Evolutionary conservation across 768 basidiomycete genomes (phyloP).

Genomic region (Tricholoma sp.): DNA sequence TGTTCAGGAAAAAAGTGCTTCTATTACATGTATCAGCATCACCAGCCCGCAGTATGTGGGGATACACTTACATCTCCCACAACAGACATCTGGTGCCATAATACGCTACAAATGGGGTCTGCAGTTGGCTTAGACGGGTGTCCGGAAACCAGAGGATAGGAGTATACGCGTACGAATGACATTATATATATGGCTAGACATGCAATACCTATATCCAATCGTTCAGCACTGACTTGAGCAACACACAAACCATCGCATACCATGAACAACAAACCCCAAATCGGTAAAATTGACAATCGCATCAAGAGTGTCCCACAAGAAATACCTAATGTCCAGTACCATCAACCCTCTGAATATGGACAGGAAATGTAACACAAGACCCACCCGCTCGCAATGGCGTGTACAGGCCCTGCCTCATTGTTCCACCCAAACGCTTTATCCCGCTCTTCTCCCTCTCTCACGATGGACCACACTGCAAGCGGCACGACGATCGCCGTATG

Average conservation of each 20-base stretch:
- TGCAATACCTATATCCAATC: constrained; percentile 38
- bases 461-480: constrained; percentile 50
- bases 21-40: constrained; percentile 23
- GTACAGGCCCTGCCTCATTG: constrained; percentile 45
- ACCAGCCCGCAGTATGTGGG: constrained; percentile 2
- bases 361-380: constrained; percentile 13
- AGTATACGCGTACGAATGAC: constrained; percentile 52
- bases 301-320: constrained; percentile 81
- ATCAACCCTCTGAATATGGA: background rate
- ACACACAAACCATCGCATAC: constrained; percentile 26
- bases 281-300: constrained; percentile 63
- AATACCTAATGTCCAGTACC: constrained; percentile 42
- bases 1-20: constrained; percentile 84
- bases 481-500: constrained; percentile 68
- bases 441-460: constrained; percentile 35
- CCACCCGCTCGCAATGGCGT: constrained; percentile 70
- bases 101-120: constrained; percentile 77
- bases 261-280: constrained; percentile 75
- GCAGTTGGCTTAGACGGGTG: background rate
- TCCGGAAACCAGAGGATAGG: background rate
- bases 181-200: constrained; percentile 64
- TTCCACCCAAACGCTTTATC: constrained; percentile 80
- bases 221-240: background rate
- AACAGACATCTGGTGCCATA: constrained; percentile 73
- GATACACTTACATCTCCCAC: constrained; percentile 66